phyloP scores from a whole-genome alignment of 2,329 filamentous ascomycete species.

The Cladosporium sp. region DNA sequence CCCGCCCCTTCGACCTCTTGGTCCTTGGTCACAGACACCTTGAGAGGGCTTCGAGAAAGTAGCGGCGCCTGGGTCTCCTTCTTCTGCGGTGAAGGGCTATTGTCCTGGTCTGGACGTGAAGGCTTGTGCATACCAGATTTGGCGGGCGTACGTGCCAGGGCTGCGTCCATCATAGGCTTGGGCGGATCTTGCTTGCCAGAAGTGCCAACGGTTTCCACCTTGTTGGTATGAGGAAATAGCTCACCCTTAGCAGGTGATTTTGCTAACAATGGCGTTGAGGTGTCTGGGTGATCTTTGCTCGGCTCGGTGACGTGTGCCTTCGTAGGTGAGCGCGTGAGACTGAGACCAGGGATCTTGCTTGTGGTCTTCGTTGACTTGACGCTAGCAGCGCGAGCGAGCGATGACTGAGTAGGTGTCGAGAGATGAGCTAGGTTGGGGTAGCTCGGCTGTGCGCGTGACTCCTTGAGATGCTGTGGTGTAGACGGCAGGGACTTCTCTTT shows the following conservation, averaged over 20 bases:
- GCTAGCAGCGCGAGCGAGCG: constrained; percentile 55
- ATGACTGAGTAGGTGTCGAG: constrained; percentile 73
- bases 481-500: constrained; percentile 20
- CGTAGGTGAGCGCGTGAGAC: constrained; percentile 19
- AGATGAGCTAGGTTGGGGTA: constrained; percentile 49
- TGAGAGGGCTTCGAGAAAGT: constrained; percentile 25
- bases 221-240: background rate
- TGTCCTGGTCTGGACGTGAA: constrained; percentile 1
- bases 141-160: constrained; percentile 23
- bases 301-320: constrained; percentile 14
- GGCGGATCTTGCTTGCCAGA: constrained; percentile 11
- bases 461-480: constrained; percentile 46
- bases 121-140: constrained; percentile 12
- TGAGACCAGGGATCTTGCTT: constrained; percentile 26
- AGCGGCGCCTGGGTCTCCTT: constrained; percentile 17
- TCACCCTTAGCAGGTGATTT: constrained; percentile 14
- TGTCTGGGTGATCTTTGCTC: constrained; percentile 8
- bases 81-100: constrained; percentile 10
- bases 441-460: constrained; percentile 39
- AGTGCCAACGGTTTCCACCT: background rate
- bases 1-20: constrained; percentile 14
- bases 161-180: constrained; percentile 14
- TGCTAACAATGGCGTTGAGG: constrained; percentile 4
- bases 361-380: constrained; percentile 40
- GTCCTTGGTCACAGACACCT: constrained; percentile 20